Evolutionary conservation across 306 rosid genomes (phyloP).

Genomic region (Vigna unguiculata): DNA sequence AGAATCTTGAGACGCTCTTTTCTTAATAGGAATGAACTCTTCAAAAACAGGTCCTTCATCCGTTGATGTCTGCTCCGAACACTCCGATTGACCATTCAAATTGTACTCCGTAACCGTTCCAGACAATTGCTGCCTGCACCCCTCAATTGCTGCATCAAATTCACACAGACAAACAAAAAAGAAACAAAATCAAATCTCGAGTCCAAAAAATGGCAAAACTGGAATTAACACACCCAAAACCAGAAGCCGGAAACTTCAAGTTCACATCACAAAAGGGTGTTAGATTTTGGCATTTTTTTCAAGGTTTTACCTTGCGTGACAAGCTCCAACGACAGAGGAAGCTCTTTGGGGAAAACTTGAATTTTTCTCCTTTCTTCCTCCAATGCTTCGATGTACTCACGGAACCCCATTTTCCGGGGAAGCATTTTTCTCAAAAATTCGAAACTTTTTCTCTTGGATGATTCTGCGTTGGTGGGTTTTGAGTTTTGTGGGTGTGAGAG

Average conservation of each 20-base stretch:
- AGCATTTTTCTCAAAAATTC: constrained; percentile 54
- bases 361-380: constrained; percentile 74
- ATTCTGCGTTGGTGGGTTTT: neutral
- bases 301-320: constrained; percentile 68
- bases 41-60: constrained; percentile 73
- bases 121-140: constrained; percentile 61
- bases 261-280: neutral
- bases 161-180: neutral
- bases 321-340: constrained; percentile 87
- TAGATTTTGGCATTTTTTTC: neutral
- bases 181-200: neutral
- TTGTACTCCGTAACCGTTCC: constrained; percentile 69
- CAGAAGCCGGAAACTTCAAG: neutral
- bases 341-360: constrained; percentile 75
- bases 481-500: neutral
- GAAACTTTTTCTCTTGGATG: neutral
- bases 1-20: constrained; percentile 53
- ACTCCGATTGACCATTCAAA: constrained; percentile 76
- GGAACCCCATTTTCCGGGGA: constrained; percentile 54
- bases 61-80: constrained; percentile 79
- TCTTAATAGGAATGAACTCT: constrained; percentile 83
- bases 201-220: neutral
- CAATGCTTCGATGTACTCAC: constrained; percentile 65
- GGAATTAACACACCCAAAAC: constrained; percentile 7
- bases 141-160: constrained; percentile 69